phyloP scores from a whole-genome alignment of 345 rosid species.

The Heritiera littoralis region DNA sequence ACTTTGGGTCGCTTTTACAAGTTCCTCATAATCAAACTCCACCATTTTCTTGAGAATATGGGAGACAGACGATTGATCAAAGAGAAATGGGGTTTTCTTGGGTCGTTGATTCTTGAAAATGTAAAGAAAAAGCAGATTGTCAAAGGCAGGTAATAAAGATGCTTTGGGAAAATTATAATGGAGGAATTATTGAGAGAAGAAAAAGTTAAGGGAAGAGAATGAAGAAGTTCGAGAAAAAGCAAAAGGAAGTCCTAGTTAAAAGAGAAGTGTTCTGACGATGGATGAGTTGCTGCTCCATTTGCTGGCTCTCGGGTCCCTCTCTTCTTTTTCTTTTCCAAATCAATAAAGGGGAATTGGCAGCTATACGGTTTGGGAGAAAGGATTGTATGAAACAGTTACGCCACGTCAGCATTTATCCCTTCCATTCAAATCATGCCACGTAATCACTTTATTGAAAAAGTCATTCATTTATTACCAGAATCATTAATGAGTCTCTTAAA shows the following conservation, averaged over 20 bases:
- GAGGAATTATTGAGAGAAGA: constrained; percentile 41
- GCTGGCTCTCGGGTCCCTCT: constrained; percentile 27
- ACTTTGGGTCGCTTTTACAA: constrained; percentile 49
- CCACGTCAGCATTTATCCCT: too few species aligned
- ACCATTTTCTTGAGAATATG: not conserved
- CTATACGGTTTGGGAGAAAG: not conserved
- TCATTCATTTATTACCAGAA: too few species aligned
- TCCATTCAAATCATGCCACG: too few species aligned
- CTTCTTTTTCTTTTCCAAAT: too few species aligned
- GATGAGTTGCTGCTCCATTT: constrained; percentile 22
- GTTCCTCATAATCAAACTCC: constrained; percentile 53
- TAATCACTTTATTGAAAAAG: too few species aligned
- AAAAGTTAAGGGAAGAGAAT: constrained; percentile 31
- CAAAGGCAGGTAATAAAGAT: constrained; percentile 37
- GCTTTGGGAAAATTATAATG: constrained; percentile 32
- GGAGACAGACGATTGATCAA: too few species aligned
- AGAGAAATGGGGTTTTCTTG: not conserved
- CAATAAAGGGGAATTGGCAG: not conserved
- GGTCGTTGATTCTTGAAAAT: constrained; percentile 14
- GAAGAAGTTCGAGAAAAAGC: constrained; percentile 7
- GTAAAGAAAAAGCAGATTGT: constrained; percentile 8
- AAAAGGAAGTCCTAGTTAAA: constrained; percentile 27
- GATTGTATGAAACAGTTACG: too few species aligned
- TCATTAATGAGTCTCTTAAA: too few species aligned
- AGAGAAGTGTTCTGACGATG: constrained; percentile 16